Percentiles rank a stretch among this genome's conserved stretches.
Evolutionary conservation across 2,329 filamentous ascomycete species (phyloP).

Genomic region (Aureobasidium sp.): DNA sequence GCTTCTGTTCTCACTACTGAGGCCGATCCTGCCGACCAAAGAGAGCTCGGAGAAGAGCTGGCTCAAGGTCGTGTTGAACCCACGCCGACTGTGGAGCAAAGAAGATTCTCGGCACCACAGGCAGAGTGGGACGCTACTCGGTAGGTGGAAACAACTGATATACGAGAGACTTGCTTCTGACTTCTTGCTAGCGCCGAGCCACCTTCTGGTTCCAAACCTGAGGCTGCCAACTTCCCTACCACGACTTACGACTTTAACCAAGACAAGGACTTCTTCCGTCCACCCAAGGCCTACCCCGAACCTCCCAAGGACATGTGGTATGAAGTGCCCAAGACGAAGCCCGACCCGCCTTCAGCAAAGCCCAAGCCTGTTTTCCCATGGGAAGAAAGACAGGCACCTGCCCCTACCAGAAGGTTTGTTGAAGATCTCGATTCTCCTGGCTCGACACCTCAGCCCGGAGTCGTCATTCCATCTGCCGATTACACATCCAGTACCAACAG

Average conservation of each 20-base stretch:
- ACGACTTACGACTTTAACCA: constrained; percentile 76
- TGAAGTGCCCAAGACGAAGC: constrained; percentile 55
- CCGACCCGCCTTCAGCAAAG: constrained; percentile 49
- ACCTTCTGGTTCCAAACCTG: constrained; percentile 61
- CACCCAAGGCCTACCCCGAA: constrained; percentile 69
- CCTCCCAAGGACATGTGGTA: constrained; percentile 86
- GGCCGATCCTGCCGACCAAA: constrained; percentile 34
- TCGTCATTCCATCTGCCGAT: constrained; percentile 11
- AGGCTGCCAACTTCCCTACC: constrained; percentile 74
- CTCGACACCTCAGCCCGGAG: constrained; percentile 14
- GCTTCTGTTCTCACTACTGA: constrained; percentile 30
- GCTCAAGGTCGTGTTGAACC: constrained; percentile 35
- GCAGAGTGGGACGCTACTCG: constrained; percentile 55
- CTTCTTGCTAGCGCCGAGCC: constrained; percentile 29
- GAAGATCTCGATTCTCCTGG: constrained; percentile 36
- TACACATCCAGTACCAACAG: not conserved
- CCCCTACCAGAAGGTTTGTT: constrained; percentile 56
- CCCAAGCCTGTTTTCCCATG: constrained; percentile 78
- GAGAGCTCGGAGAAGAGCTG: constrained; percentile 35
- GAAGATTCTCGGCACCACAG: constrained; percentile 48
- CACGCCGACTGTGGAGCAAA: constrained; percentile 37
- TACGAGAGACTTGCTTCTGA: not conserved
- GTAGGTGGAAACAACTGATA: constrained; percentile 29
- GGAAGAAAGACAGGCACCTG: constrained; percentile 61
- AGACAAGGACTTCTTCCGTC: constrained; percentile 64